Conservation (phyloP, 441 rosid species). For the Corymbia citriodora region DNA sequence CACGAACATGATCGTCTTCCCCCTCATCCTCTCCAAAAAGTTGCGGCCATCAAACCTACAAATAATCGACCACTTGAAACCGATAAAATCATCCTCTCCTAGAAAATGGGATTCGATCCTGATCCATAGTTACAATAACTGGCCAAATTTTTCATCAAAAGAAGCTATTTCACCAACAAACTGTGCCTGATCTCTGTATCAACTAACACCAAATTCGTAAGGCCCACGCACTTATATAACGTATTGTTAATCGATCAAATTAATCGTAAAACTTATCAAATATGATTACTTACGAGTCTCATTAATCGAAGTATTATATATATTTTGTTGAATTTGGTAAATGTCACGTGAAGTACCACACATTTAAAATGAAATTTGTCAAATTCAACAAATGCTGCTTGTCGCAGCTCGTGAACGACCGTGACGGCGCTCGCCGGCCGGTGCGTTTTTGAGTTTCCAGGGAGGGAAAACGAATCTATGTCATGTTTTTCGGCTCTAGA, state of each 20-base stretch:
- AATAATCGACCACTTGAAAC: background rate
- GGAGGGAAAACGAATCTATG: constrained; percentile 5
- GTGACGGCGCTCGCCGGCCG: background rate
- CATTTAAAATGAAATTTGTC: background rate
- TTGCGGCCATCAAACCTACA: constrained; percentile 52
- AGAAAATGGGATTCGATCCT: background rate
- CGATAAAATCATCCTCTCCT: background rate
- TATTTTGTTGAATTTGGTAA: background rate
- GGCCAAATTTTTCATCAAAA: background rate
- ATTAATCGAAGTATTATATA: background rate
- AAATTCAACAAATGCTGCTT: background rate
- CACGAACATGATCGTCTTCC: constrained; percentile 77
- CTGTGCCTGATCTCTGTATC: background rate
- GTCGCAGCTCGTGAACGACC: background rate
- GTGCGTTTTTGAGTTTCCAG: background rate
- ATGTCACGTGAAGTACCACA: background rate
- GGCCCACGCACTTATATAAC: no score
- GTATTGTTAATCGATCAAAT: background rate
- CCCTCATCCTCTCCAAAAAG: constrained; percentile 45
- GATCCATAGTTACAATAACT: background rate
- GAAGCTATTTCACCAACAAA: background rate
- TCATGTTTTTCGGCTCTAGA: background rate
- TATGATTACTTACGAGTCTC: background rate
- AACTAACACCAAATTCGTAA: no score
- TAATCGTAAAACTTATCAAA: background rate